phyloP scores from a whole-genome alignment of 306 rosid genomes.

The Glycyrrhiza uralensis region DNA sequence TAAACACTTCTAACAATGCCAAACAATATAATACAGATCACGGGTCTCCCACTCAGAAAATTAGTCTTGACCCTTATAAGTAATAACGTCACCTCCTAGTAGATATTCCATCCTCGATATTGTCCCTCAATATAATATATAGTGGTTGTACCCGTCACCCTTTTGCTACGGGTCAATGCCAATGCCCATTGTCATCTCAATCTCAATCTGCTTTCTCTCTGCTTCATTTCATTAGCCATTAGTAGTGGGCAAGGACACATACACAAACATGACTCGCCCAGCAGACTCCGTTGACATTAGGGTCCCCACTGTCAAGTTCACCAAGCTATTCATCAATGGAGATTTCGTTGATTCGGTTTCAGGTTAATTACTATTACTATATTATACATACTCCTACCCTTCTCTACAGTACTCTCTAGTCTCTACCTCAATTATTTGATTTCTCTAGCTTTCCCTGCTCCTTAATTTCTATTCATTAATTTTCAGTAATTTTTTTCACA shows the following conservation, averaged over 20 bases:
- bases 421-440: not conserved
- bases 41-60: no score
- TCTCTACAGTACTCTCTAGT: no score
- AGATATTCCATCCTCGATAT: no score
- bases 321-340: slow-evolving; percentile 84
- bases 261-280: not conserved
- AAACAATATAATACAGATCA: no score
- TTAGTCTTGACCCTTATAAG: no score
- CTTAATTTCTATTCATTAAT: not conserved
- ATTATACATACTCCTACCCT: no score
- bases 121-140: no score
- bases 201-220: not conserved
- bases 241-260: no score
- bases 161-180: no score
- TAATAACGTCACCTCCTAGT: no score
- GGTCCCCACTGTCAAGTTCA: slow-evolving; percentile 63
- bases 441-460: not conserved
- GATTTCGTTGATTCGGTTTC: slow-evolving; percentile 64
- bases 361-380: slow-evolving; percentile 35
- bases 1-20: no score
- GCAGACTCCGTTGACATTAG: not conserved
- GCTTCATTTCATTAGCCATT: not conserved
- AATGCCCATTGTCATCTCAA: not conserved
- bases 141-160: no score
- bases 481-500: not conserved